phyloP scores from a whole-genome alignment of 202 grass and related monocot species.

The Elaeis oleifera region DNA sequence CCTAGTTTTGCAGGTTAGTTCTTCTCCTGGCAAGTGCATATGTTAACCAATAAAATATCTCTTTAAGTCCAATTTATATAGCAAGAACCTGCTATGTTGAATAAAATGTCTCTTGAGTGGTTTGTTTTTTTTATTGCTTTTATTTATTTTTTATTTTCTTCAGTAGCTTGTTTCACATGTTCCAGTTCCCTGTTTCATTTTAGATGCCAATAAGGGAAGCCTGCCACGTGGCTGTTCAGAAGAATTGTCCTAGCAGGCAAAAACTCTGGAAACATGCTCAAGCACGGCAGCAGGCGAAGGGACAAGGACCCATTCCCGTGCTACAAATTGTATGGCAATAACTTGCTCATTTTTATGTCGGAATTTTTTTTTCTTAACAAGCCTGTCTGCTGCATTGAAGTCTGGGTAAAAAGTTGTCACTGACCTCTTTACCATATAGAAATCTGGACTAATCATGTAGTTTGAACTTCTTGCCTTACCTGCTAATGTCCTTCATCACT shows the following conservation, averaged over 20 bases:
- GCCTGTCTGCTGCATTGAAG: neutral
- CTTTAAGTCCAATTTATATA: no score
- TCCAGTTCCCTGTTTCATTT: no score
- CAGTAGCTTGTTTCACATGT: no score
- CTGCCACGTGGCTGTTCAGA: constrained; percentile 97
- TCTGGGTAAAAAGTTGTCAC: no score
- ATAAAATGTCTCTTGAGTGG: no score
- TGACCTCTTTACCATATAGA: no score
- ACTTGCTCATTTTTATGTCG: neutral
- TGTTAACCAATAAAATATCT: neutral
- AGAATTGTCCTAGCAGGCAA: constrained; percentile 60
- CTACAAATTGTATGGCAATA: constrained; percentile 77
- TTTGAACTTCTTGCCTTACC: no score
- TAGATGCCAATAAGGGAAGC: constrained; percentile 97
- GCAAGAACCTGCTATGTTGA: no score
- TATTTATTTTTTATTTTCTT: no score
- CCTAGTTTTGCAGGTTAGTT: constrained; percentile 78
- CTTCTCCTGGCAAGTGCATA: neutral
- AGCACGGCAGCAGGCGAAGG: constrained; percentile 70
- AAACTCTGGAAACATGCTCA: constrained; percentile 94
- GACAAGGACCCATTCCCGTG: constrained; percentile 53
- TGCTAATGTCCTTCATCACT: no score
- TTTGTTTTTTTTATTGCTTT: no score
- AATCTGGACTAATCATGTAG: no score
- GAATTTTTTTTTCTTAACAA: neutral